Base-by-base conservation (phyloP, 2,329 filamentous ascomycete genomes). In the Tolypocladium guangdongense region DNA sequence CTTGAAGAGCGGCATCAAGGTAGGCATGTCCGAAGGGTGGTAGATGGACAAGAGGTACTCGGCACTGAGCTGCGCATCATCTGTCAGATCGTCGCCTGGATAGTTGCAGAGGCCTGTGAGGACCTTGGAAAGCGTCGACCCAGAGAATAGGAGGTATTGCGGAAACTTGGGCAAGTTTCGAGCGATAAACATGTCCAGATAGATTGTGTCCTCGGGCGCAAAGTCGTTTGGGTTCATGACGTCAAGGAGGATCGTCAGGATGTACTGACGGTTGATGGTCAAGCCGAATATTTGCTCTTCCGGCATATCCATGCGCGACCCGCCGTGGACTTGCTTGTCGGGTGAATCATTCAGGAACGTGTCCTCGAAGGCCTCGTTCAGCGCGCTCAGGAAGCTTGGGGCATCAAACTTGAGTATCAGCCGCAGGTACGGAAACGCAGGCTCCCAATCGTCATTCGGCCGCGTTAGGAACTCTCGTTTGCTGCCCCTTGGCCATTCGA, bases 331-430 rank as follows among this genome's bases (percentile, higher is more conserved):
- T 32, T 78, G 74, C 58, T 79, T 79, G 49, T 89, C 84, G 3
- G 82, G 78, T 8, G 83, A 80, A 57, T 91, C 88, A 62, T 99
- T 99, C 53, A 99, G 73, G 61, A 96, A 99, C 0, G 85, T 78
- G 63, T 99, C 92, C 66, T 99, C 93, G 61, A 99, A 99, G 1
- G 92, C 93, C 68, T 99, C 95, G 60, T 99, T 99, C 41, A 99
- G 74, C 62, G 92, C 89, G 66, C 91, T 97, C 72, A 99, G 80
- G 61, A 97, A 95, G 67, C 89, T 96, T 1, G 90, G 83, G 0
- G 91, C 84, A 67, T 97, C 90, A 60, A 95, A 96, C 57, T 88
- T 84, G 47, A 99, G 78, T 49, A 99, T 84, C 60, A 90, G 80
- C 43, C 87, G 82, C 18, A 99, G 77, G 63, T 95, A 92, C 0